A percentile compares a stretch with the other conserved stretches of the same genome.
Evolutionary conservation across 805 yeast species (phyloP).

Genomic region (Candida multigemmis): DNA sequence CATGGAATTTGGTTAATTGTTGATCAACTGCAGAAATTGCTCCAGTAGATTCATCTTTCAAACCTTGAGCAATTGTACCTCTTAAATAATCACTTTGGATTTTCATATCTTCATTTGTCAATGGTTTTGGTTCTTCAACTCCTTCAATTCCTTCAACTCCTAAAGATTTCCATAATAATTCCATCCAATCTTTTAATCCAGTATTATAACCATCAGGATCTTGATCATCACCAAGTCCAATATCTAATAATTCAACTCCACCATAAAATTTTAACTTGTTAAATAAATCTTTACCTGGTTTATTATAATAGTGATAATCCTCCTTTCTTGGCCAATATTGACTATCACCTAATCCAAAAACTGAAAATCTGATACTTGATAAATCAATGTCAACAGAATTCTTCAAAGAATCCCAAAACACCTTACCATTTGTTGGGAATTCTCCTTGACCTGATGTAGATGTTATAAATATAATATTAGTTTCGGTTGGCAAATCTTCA

Average conservation of each 20-base stretch:
- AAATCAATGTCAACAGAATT: conserved; percentile 55
- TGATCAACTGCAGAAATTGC: conserved; percentile 86
- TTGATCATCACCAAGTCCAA: conserved; percentile 94
- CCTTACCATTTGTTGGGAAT: conserved; percentile 75
- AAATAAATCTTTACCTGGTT: conserved; percentile 72
- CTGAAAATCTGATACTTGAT: conserved; percentile 46
- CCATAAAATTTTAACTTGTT: conserved; percentile 61
- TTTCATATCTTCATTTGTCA: conserved; percentile 95
- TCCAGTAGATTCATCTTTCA: conserved; percentile 76
- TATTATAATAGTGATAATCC: conserved; percentile 88
- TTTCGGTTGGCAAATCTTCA: conserved; percentile 67
- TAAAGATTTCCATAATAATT: conserved; percentile 74
- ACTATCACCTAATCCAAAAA: conserved; percentile 75
- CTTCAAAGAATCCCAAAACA: conserved; percentile 66
- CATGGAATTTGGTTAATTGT: conserved; percentile 94
- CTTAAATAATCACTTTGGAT: conserved; percentile 77
- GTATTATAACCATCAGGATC: conserved; percentile 94
- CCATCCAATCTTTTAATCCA: conserved; percentile 85
- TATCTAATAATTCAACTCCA: conserved; percentile 59
- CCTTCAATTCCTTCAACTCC: conserved; percentile 79
- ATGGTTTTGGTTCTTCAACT: conserved; percentile 81
- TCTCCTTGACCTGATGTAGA: conserved; percentile 87
- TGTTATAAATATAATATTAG: conserved; percentile 57
- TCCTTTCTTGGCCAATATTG: conserved; percentile 96
- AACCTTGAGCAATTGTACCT: conserved; percentile 88